Evolutionary conservation across 2,329 filamentous ascomycete genomes (phyloP).

Genomic region (Trichoderma gracile): DNA sequence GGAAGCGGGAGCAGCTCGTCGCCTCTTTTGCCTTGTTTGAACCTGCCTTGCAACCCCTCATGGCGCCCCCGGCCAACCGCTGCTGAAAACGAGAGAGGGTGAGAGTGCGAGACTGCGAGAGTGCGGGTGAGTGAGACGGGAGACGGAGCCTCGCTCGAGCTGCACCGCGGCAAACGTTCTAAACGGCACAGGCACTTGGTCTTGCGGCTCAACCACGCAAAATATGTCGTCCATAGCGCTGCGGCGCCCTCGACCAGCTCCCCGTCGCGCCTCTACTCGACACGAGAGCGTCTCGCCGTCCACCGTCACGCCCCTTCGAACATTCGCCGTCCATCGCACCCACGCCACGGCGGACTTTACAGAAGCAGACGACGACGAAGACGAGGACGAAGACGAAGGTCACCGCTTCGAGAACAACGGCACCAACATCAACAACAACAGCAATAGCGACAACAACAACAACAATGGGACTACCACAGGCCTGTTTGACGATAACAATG

Average conservation of each 20-base stretch:
- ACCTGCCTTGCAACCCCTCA: constrained; percentile 5
- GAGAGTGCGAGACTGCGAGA: neutral
- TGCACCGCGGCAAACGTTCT: constrained; percentile 3
- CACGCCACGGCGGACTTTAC: constrained; percentile 67
- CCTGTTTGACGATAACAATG: neutral
- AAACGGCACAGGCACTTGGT: neutral
- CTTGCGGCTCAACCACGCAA: neutral
- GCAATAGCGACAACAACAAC: constrained; percentile 22
- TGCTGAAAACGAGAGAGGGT: constrained; percentile 8
- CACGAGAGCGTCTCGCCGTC: constrained; percentile 38
- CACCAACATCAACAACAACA: constrained; percentile 22
- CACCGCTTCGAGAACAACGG: constrained; percentile 29
- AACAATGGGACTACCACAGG: neutral
- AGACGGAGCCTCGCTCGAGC: constrained; percentile 21
- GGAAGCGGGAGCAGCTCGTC: constrained; percentile 17
- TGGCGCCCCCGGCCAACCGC: constrained; percentile 21
- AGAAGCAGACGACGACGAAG: constrained; percentile 58
- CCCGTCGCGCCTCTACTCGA: constrained; percentile 38
- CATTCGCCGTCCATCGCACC: constrained; percentile 36
- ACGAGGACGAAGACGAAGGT: constrained; percentile 50
- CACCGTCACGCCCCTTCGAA: constrained; percentile 34
- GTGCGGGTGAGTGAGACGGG: neutral
- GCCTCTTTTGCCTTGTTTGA: constrained; percentile 5
- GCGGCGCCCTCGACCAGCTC: constrained; percentile 38
- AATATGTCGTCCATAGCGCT: constrained; percentile 44